Evolutionary conservation across 805 yeast species (phyloP).

Genomic region (Candida schatavii): DNA sequence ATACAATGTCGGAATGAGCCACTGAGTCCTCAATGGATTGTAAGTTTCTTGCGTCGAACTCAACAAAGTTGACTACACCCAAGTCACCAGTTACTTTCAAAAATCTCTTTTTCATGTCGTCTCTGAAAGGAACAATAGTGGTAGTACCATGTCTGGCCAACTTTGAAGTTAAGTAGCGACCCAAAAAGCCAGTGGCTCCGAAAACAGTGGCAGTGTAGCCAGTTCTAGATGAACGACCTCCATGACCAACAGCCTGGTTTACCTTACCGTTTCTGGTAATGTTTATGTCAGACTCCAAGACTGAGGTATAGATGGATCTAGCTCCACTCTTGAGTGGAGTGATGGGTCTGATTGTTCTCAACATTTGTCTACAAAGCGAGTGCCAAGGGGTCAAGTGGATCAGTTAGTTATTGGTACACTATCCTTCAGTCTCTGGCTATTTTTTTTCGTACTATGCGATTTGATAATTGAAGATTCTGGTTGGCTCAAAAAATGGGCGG

Average conservation of each 20-base stretch:
- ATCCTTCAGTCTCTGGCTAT: neutral
- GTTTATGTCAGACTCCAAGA: conserved; percentile 56
- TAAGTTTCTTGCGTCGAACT: conserved; percentile 76
- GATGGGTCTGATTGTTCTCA: conserved; percentile 16
- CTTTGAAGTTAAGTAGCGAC: conserved; percentile 66
- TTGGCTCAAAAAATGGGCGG: conserved; percentile 21
- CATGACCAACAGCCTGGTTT: conserved; percentile 65
- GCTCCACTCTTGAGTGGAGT: neutral
- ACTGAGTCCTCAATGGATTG: conserved; percentile 74
- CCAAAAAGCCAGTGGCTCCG: conserved; percentile 78
- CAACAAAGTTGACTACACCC: conserved; percentile 82
- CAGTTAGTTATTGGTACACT: neutral
- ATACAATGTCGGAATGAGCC: conserved; percentile 78
- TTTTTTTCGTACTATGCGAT: neutral
- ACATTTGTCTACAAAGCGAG: conserved; percentile 18
- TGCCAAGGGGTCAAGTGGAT: neutral
- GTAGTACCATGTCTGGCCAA: conserved; percentile 81
- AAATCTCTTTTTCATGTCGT: conserved; percentile 73
- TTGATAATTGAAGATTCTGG: conserved; percentile 25
- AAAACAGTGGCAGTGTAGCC: conserved; percentile 89
- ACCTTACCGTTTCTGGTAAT: conserved; percentile 77
- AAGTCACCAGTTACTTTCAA: conserved; percentile 81
- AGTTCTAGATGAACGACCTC: conserved; percentile 82
- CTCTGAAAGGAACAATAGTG: conserved; percentile 76
- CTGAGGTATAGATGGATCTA: conserved; percentile 40